Evolutionary conservation across 2,329 filamentous ascomycete species (phyloP), one percentile per base, ranked within the genome.

Genomic region (Pseudocercospora vitis): DNA sequence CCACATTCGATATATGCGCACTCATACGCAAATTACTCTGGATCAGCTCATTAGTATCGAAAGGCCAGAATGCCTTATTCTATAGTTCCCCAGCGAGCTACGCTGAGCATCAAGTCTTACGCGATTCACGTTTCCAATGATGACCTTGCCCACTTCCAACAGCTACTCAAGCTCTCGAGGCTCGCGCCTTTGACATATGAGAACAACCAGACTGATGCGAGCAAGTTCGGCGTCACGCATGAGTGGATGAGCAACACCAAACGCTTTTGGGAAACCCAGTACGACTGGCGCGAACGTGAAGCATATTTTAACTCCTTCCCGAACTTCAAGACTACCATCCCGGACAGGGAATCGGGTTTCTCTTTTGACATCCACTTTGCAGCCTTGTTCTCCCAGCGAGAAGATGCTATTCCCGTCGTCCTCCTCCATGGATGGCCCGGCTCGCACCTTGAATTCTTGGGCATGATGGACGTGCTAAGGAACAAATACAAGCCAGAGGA

Each of bases 311-410:
- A 57, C 42, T 50, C 46, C 6, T 57, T 52, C 29, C 50, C 51
- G 6, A 57, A 57, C 48, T 57, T 42, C 31, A 29, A 29, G 26
- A 29, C 26, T 7, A 57, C 51, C 7, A 46, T 50, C 32, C 6
- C 50, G 12, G 48, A 54, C 19, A 48, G 47, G 26, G 51, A 69
- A 68, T 67, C 73, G 7, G 68, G 68, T 18, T 58, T 56, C 5
- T 53, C 56, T 9, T 65, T 76, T 40, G 63, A 70, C 2, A 67
- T 83, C 18, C 80, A 83, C 59, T 83, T 83, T 61, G 67, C 73
- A 2, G 80, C 74, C 0, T 68, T 83, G 0, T 83, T 83, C 55
- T 83, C 81, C 0, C 57, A 71, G 31, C 76, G 73, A 24, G 32
- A 64, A 12, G 66, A 70, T 44, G 70, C 71, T 5, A 67, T 66